Percentiles rank a stretch among this genome's conserved stretches.
These are phyloP conservation scores for Penicillium bovifimosum DNA, from an alignment of 495 filamentous ascomycete species.

Conservation along the genomic window DNA sequence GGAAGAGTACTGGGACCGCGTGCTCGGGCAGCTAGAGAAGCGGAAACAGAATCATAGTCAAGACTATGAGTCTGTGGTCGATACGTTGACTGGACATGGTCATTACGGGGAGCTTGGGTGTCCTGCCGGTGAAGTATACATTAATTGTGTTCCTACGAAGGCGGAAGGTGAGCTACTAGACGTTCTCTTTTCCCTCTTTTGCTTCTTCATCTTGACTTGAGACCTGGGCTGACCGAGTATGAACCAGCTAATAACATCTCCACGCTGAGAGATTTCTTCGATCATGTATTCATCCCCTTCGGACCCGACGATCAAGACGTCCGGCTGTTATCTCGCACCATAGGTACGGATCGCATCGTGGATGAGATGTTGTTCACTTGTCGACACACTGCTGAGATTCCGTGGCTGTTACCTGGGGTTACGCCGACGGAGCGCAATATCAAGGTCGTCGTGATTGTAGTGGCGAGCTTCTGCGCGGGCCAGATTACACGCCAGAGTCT, in stretches of 20 bases:
- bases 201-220: background rate
- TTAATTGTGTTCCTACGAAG: conserved; percentile 28
- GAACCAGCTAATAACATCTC: conserved; percentile 18
- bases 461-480: conserved; percentile 68
- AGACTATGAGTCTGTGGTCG: conserved; percentile 6
- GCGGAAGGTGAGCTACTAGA: conserved; percentile 43
- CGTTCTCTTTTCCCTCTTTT: background rate
- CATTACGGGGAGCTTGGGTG: conserved; percentile 5
- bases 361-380: conserved; percentile 57
- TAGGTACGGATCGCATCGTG: conserved; percentile 52
- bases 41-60: background rate
- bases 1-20: conserved; percentile 47
- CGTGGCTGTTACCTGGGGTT: conserved; percentile 74
- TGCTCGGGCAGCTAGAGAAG: conserved; percentile 11
- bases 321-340: conserved; percentile 65
- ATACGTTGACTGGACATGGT: conserved; percentile 7
- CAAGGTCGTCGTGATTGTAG: conserved; percentile 61
- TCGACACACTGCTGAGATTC: conserved; percentile 63
- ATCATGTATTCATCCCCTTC: conserved; percentile 61
- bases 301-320: conserved; percentile 60
- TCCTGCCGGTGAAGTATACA: conserved; percentile 4
- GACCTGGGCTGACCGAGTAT: background rate
- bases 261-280: conserved; percentile 59
- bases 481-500: conserved; percentile 72
- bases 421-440: conserved; percentile 62